Evolutionary conservation across 257 asterid genomes (phyloP).

Genomic region (Solanum peruvianum): DNA sequence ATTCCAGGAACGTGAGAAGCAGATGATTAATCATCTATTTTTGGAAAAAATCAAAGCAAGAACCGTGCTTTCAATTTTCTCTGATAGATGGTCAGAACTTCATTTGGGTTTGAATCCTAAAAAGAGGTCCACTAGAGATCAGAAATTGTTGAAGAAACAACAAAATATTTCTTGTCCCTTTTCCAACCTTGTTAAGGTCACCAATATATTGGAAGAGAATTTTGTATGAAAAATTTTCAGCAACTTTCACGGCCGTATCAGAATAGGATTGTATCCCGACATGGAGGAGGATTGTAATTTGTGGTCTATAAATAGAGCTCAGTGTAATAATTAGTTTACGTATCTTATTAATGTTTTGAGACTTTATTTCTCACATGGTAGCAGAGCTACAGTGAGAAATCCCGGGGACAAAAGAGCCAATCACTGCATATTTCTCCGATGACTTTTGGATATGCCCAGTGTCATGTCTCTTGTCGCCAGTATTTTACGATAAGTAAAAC

Average conservation of each 20-base stretch:
- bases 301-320: neutral
- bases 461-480: neutral
- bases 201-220: neutral
- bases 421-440: neutral
- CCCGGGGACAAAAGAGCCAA: neutral
- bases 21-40: no score
- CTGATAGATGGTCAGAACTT: no score
- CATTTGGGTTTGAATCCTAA: no score
- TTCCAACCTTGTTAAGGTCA: neutral
- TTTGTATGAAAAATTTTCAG: neutral
- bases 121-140: no score
- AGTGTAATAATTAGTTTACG: neutral
- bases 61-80: no score
- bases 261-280: neutral
- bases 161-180: neutral
- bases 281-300: neutral
- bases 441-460: neutral
- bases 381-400: neutral
- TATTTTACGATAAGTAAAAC: neutral
- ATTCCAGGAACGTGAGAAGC: no score
- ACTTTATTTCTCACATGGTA: neutral
- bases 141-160: neutral
- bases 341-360: neutral
- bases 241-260: neutral
- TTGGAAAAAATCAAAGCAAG: no score